phyloP scores from a whole-genome alignment of 768 basidiomycete genomes.

The Tulasnella sp. region DNA sequence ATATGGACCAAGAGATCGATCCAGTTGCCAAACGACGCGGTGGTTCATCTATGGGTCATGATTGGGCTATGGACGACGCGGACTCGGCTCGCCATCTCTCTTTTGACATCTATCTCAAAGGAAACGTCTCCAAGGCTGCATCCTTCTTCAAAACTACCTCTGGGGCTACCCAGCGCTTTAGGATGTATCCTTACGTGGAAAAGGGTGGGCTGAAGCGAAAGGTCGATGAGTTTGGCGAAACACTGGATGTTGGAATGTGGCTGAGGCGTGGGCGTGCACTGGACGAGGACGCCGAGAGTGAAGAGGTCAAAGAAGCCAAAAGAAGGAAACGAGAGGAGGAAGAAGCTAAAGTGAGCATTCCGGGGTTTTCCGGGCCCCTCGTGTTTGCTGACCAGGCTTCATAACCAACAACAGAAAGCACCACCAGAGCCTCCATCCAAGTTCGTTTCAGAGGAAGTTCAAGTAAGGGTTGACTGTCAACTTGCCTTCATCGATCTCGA shows the following conservation, averaged over 20 bases:
- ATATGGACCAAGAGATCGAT: slow-evolving; percentile 63
- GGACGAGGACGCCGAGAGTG: slow-evolving; percentile 81
- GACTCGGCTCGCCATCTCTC: slow-evolving; percentile 67
- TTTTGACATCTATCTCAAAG: slow-evolving; percentile 95
- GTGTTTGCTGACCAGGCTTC: background rate
- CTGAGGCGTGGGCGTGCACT: slow-evolving; percentile 81
- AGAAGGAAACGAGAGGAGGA: slow-evolving; percentile 62
- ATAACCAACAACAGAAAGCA: slow-evolving; percentile 44
- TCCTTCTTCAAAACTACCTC: slow-evolving; percentile 79
- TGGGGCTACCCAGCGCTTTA: slow-evolving; percentile 66
- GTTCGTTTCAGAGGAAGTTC: slow-evolving; percentile 65
- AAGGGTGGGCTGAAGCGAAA: slow-evolving; percentile 55
- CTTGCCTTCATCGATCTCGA: slow-evolving; percentile 93
- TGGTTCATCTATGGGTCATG: background rate
- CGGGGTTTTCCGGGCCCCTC: background rate
- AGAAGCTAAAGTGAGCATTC: slow-evolving; percentile 58
- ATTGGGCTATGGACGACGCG: slow-evolving; percentile 48
- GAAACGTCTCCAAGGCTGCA: slow-evolving; percentile 73
- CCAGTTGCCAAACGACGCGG: background rate
- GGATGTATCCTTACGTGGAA: slow-evolving; percentile 97
- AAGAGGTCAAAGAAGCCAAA: slow-evolving; percentile 67
- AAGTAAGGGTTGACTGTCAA: slow-evolving; percentile 76
- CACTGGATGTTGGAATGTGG: slow-evolving; percentile 94
- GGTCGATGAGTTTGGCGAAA: slow-evolving; percentile 95
- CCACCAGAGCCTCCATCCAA: slow-evolving; percentile 86